phyloP scores from a whole-genome alignment of 768 basidiomycete species.

The Boletus vinaceobasis region DNA sequence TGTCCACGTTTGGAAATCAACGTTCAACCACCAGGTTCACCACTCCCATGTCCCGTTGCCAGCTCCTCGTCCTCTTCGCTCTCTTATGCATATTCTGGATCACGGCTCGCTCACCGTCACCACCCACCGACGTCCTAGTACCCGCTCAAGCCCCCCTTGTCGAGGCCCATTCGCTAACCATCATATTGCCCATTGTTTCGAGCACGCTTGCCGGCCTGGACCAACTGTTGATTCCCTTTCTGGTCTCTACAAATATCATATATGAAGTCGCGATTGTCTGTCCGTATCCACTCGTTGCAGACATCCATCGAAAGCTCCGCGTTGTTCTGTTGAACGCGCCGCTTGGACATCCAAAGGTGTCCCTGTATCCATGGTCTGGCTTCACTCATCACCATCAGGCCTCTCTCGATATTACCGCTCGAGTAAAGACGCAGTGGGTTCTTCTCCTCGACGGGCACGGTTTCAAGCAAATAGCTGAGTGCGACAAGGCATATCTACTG shows the following conservation, averaged over 20 bases:
- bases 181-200: conserved; percentile 45
- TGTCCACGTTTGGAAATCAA: conserved; percentile 8
- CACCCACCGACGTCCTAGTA: not conserved
- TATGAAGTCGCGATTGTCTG: conserved; percentile 48
- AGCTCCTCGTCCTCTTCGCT: not conserved
- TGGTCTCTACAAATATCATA: conserved; percentile 34
- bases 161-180: conserved; percentile 40
- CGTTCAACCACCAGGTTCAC: conserved; percentile 1
- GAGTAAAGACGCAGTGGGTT: conserved; percentile 45
- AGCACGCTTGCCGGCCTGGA: conserved; percentile 34
- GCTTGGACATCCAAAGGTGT: conserved; percentile 40
- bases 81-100: conserved; percentile 12
- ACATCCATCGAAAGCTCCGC: conserved; percentile 37
- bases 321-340: conserved; percentile 27
- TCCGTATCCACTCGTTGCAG: conserved; percentile 35
- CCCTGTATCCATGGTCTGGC: conserved; percentile 33
- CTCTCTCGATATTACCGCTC: conserved; percentile 36
- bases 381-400: conserved; percentile 21
- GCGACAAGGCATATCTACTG: conserved; percentile 39
- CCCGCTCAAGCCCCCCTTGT: conserved; percentile 8
- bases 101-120: not conserved
- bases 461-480: conserved; percentile 33
- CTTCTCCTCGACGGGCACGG: conserved; percentile 51
- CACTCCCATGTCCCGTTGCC: conserved; percentile 1
- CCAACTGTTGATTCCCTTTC: conserved; percentile 37